Evolutionary conservation across 2,329 filamentous ascomycete genomes (phyloP), one percentile per base, ranked within the genome.

Genomic region (Trichoderma gracile): DNA sequence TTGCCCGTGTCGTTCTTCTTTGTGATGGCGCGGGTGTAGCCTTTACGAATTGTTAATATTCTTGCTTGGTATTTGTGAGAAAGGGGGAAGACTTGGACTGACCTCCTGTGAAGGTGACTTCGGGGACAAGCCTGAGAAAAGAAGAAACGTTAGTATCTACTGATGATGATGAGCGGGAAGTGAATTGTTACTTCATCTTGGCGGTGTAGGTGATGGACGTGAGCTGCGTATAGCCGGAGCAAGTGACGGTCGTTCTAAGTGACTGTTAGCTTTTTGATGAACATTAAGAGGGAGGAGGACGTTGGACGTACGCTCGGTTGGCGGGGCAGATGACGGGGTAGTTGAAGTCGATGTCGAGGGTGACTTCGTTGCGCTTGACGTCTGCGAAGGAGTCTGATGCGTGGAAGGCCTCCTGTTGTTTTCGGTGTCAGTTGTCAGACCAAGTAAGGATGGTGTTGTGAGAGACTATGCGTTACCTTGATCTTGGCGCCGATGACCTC

Each of bases 81-180:
- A n/a, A n/a, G 23, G 17, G 49, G 49, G 33, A 5, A 17, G 8
- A 30, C 9, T 30, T 30, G 50, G 12, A 56, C 53, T 56, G 40
- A 56, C 53, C 59, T 46, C 59, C 59, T n/a, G 59, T 62, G 49
- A 62, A 62, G 49, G 59, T 62, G 40, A 62, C 59, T 54, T 62
- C 47, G 19, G 59, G 59, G 49, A 62, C 59, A 14, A 62, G 59
- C 49, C 59, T 62, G n/a, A 23, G 33, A 17, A 3, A 4, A 27
- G n/a, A 21, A 3, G 33, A 38, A 14, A 10, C 9, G 47, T 61
- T 52, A 61, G 59, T 25, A 4, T 43, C 38, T 2, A 1, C 38
- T 8, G 10, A 6, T 43, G 33, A 30, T 21, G 25, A 9, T 9
- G 14, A 30, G 7, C 25, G 3, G 23, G 40, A 30, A 1, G 8